Evolutionary conservation across 306 rosid species (phyloP).

Genomic region (Urtica urens): DNA sequence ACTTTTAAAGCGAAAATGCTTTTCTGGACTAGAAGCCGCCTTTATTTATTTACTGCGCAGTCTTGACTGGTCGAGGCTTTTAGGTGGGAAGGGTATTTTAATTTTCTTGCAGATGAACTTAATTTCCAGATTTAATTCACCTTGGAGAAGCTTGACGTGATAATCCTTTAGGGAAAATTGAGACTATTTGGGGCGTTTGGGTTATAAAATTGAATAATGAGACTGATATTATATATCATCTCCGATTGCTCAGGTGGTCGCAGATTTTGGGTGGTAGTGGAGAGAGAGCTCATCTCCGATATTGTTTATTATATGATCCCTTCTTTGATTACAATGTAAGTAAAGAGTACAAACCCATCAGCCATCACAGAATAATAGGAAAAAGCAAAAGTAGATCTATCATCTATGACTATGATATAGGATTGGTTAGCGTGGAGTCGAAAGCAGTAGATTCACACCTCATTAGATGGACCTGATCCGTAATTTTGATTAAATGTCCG

Average conservation of each 20-base stretch:
- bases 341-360: background rate
- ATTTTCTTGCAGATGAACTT: no score
- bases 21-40: no score
- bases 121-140: no score
- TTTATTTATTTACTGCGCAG: no score
- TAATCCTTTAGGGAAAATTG: no score
- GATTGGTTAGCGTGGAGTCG: background rate
- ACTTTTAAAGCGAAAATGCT: background rate
- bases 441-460: slow-evolving; percentile 10
- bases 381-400: background rate
- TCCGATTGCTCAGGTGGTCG: slow-evolving; percentile 18
- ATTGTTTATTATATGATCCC: no score
- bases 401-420: background rate
- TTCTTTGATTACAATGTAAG: no score
- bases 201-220: slow-evolving; percentile 1
- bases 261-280: slow-evolving; percentile 5
- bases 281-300: slow-evolving; percentile 3
- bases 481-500: no score
- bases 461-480: slow-evolving; percentile 2
- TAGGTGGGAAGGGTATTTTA: no score
- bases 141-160: no score
- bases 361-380: background rate
- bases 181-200: background rate
- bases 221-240: slow-evolving; percentile 9
- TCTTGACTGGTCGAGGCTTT: no score